These are phyloP conservation scores for Pouteria campechiana DNA, from an alignment of 179 eudicot species.

Conservation along the genomic window DNA sequence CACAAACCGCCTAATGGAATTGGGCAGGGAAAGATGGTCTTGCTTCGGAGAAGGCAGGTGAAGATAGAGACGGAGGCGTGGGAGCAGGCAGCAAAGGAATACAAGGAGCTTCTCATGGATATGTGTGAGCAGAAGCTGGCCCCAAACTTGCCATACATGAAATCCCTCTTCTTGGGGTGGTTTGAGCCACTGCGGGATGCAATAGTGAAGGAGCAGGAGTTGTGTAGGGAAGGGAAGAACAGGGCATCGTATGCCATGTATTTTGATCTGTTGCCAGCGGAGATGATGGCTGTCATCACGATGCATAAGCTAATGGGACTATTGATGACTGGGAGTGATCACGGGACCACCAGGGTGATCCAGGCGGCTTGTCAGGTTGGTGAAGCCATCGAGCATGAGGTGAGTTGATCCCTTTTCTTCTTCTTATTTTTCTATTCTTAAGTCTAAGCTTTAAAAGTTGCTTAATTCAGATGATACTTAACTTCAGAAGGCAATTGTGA, in stretches of 20 bases:
- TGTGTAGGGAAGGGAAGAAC: constrained; percentile 42
- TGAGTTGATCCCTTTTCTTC: constrained; percentile 19
- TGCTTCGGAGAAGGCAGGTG: constrained; percentile 63
- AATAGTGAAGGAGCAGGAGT: constrained; percentile 65
- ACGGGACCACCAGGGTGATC: constrained; percentile 65
- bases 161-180: constrained; percentile 88
- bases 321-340: constrained; percentile 70
- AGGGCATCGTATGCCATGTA: constrained; percentile 55
- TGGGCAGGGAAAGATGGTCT: constrained; percentile 26
- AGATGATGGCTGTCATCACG: constrained; percentile 86
- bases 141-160: constrained; percentile 87
- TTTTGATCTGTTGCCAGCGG: constrained; percentile 72
- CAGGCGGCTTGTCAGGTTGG: constrained; percentile 72
- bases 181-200: constrained; percentile 76
- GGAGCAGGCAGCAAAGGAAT: constrained; percentile 82
- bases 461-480: no score
- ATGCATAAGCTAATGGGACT: constrained; percentile 91
- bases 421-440: neutral
- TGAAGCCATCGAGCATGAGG: constrained; percentile 95
- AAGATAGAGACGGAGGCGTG: constrained; percentile 88
- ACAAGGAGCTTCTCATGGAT: constrained; percentile 66
- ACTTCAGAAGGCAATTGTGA: no score
- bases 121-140: constrained; percentile 87
- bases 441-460: no score
- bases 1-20: constrained; percentile 24